These are phyloP conservation scores for Erucastrum elatum DNA, from an alignment of 345 rosid genomes.

Conservation along the genomic window DNA sequence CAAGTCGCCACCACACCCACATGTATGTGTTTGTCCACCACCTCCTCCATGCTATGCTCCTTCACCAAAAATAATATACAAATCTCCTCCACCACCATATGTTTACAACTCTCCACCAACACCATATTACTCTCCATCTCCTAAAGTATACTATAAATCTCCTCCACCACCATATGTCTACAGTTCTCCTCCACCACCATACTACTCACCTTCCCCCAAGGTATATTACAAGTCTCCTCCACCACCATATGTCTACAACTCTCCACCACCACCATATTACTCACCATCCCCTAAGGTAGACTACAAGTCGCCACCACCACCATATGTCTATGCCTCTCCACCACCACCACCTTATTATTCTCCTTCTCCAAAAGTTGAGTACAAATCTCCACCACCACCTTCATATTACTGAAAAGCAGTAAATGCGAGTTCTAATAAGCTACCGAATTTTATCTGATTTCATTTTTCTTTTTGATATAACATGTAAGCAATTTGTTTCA, in stretches of 20 bases:
- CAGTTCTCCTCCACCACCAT: background rate
- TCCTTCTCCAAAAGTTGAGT: background rate
- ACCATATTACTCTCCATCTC: background rate
- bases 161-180: background rate
- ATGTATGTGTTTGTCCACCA: constrained; percentile 5
- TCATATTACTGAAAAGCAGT: constrained; percentile 16
- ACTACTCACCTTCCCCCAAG: background rate
- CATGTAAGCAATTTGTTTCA: background rate
- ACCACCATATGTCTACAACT: background rate
- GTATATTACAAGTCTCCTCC: background rate
- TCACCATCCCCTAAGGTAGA: background rate
- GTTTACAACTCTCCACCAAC: constrained; percentile 12
- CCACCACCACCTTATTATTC: background rate
- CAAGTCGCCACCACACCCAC: constrained; percentile 19
- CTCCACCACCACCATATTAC: background rate
- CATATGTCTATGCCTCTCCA: background rate
- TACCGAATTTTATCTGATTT: background rate
- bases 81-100: constrained; percentile 26
- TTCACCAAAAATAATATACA: background rate
- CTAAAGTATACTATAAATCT: background rate
- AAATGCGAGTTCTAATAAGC: background rate
- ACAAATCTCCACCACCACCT: constrained; percentile 3
- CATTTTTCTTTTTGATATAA: background rate
- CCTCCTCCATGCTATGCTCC: constrained; percentile 11
- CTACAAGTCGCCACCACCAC: background rate